Conservation (phyloP, 495 filamentous ascomycete species). For the Penicillium odoratum region DNA sequence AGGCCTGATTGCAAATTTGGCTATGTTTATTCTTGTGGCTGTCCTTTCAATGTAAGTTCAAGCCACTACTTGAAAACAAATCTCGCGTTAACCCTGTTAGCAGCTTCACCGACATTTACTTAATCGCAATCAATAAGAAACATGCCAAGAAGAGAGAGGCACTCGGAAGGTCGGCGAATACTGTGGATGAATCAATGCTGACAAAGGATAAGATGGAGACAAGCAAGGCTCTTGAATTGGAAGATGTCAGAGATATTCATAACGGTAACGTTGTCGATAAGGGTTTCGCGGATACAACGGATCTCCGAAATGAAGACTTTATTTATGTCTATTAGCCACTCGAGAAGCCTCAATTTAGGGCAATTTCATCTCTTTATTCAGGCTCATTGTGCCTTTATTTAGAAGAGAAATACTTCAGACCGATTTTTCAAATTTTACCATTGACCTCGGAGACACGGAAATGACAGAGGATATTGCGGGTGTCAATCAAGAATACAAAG, state of each 20-base stretch:
- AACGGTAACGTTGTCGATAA: slow-evolving; percentile 13
- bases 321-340: slow-evolving; percentile 26
- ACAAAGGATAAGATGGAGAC: slow-evolving; percentile 12
- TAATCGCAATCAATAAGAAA: slow-evolving; percentile 47
- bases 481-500: background rate
- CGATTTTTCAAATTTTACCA: no score
- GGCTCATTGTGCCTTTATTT: no score
- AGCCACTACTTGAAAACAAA: background rate
- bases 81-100: background rate
- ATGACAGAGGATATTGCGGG: no score
- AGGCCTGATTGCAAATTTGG: slow-evolving; percentile 28
- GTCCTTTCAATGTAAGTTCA: slow-evolving; percentile 24
- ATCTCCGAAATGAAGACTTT: slow-evolving; percentile 32
- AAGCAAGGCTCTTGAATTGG: slow-evolving; percentile 21
- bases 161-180: slow-evolving; percentile 26
- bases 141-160: slow-evolving; percentile 45
- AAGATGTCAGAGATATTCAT: slow-evolving; percentile 14
- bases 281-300: slow-evolving; percentile 28
- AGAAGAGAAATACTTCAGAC: no score
- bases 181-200: slow-evolving; percentile 26
- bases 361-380: no score
- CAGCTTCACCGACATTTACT: slow-evolving; percentile 37
- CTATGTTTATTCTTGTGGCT: slow-evolving; percentile 25
- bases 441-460: no score
- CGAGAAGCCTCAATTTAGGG: no score